These are phyloP conservation scores for Plasmodium relictum DNA, from an alignment of 169 alveolate genomes.

Conservation along the genomic window DNA sequence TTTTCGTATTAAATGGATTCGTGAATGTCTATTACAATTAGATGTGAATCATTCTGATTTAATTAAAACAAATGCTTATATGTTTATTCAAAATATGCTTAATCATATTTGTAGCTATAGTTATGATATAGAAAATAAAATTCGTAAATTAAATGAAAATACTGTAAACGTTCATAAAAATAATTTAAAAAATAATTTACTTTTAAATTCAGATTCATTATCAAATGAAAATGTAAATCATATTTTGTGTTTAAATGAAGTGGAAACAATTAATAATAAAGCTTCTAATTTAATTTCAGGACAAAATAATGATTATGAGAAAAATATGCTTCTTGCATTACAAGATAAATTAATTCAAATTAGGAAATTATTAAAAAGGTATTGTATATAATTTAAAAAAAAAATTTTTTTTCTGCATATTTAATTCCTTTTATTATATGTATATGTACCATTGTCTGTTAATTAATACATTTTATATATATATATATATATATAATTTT, in stretches of 20 bases:
- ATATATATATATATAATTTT: neutral
- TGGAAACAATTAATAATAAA: neutral
- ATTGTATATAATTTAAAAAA: neutral
- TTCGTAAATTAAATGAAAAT: conserved; percentile 18
- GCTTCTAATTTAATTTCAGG: neutral
- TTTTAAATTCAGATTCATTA: conserved; percentile 6
- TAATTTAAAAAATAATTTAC: conserved; percentile 4
- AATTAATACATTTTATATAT: neutral
- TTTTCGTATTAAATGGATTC: conserved; percentile 54
- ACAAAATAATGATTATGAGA: conserved; percentile 26
- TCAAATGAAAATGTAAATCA: neutral
- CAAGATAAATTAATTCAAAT: conserved; percentile 41
- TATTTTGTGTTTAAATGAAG: neutral
- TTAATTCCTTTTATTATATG: neutral
- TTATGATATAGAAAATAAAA: conserved; percentile 30
- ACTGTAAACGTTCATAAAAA: neutral
- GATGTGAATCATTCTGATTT: conserved; percentile 39
- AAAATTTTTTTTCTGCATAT: neutral
- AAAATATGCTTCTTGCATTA: conserved; percentile 23
- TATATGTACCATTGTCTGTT: neutral
- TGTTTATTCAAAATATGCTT: conserved; percentile 63
- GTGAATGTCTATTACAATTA: conserved; percentile 31
- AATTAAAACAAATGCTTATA: conserved; percentile 43
- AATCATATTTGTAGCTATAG: conserved; percentile 29
- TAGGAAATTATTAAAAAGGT: conserved; percentile 66